These are phyloP conservation scores for Phoma herbarum DNA, from an alignment of 2,329 filamentous ascomycete species.

Conservation along the genomic window DNA sequence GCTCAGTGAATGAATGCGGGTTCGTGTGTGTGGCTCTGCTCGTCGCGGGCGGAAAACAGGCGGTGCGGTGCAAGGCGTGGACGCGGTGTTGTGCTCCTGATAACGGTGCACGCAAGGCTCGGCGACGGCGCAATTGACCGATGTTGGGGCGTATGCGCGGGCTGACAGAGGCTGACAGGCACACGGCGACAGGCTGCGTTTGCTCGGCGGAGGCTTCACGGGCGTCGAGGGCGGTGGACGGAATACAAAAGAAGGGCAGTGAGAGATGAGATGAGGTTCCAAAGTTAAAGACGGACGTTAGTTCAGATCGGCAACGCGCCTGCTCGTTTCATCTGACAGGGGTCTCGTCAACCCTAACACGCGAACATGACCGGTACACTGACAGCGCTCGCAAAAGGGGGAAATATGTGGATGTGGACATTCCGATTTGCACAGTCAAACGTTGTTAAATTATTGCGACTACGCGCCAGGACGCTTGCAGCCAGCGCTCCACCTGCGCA, in stretches of 20 bases:
- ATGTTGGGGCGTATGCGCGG: slow-evolving; percentile 7
- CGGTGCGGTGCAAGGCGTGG: not conserved
- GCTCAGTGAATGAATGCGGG: not conserved
- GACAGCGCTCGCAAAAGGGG: slow-evolving; percentile 21
- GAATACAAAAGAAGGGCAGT: slow-evolving; percentile 5
- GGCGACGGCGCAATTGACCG: slow-evolving; percentile 14
- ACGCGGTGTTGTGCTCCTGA: slow-evolving; percentile 18
- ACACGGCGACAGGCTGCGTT: not conserved
- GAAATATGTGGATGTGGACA: not conserved
- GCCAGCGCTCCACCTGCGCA: slow-evolving; percentile 2
- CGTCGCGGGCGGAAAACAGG: not conserved
- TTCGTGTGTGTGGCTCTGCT: slow-evolving; percentile 1
- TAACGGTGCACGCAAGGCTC: slow-evolving; percentile 8
- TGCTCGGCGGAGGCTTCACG: slow-evolving; percentile 10
- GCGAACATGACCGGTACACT: slow-evolving; percentile 8
- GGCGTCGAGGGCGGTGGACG: slow-evolving; percentile 10
- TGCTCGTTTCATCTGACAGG: slow-evolving; percentile 29
- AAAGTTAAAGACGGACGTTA: slow-evolving; percentile 18
- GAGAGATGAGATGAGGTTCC: slow-evolving; percentile 20
- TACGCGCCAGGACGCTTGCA: slow-evolving; percentile 20
- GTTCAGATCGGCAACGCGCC: slow-evolving; percentile 20
- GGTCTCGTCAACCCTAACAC: slow-evolving; percentile 6
- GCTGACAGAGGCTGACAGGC: slow-evolving; percentile 4
- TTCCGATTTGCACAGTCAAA: slow-evolving; percentile 17
- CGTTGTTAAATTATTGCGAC: slow-evolving; percentile 10